Evolutionary conservation across 2,329 filamentous ascomycete genomes (phyloP).

Genomic region (Chaetomium sp.): DNA sequence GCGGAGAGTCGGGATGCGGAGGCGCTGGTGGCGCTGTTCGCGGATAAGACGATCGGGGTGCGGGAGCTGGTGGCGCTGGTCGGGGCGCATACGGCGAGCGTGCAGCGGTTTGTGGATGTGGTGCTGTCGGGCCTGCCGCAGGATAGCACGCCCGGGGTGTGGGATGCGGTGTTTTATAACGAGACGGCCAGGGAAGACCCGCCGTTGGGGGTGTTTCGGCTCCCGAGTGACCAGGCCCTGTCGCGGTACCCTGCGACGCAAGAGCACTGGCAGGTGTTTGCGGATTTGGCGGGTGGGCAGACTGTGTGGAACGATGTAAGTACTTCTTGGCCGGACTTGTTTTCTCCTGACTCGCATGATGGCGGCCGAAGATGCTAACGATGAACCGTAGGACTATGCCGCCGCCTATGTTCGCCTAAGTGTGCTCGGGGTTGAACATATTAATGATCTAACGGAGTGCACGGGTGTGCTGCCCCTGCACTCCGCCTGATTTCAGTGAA

Average conservation of each 20-base stretch:
- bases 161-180: constrained; percentile 20
- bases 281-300: constrained; percentile 2
- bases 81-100: constrained; percentile 22
- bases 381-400: constrained; percentile 9
- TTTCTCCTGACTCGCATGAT: not conserved
- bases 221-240: constrained; percentile 20
- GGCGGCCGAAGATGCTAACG: not conserved
- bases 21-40: constrained; percentile 18
- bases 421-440: constrained; percentile 11
- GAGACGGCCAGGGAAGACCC: constrained; percentile 10
- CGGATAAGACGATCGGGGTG: constrained; percentile 19
- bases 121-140: constrained; percentile 7
- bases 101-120: constrained; percentile 17
- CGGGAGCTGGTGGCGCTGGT: constrained; percentile 21
- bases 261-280: not conserved
- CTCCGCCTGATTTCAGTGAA: not conserved
- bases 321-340: not conserved
- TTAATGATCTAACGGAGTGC: constrained; percentile 19
- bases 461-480: constrained; percentile 7
- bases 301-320: constrained; percentile 12
- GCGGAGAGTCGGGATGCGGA: constrained; percentile 5
- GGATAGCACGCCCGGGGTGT: constrained; percentile 23
- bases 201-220: constrained; percentile 12
- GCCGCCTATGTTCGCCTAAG: constrained; percentile 15
- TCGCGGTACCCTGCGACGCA: not conserved